Conservation (phyloP, 257 asterid species). For the Cynanchum wilfordii region DNA sequence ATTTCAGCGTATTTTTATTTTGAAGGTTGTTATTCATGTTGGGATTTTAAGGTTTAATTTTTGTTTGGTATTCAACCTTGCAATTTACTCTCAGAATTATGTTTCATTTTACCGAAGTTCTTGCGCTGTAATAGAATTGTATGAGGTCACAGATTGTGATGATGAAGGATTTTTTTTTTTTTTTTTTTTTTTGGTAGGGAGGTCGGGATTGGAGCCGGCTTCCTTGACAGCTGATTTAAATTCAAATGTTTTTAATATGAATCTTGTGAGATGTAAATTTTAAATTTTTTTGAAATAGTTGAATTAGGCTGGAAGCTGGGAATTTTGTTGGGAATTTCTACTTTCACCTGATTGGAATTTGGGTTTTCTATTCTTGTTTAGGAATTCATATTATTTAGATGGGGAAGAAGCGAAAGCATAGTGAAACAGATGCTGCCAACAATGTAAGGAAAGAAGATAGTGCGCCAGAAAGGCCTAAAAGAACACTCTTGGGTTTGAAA, state of each 20-base stretch:
- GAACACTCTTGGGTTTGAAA: slow-evolving; percentile 87
- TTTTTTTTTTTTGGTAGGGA: neutral
- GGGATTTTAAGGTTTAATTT: neutral
- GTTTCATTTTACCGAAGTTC: neutral
- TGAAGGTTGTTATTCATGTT: neutral
- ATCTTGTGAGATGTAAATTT: neutral
- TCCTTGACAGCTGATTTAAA: neutral
- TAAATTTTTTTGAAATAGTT: neutral
- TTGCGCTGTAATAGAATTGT: neutral
- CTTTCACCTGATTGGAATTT: neutral
- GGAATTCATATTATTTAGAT: slow-evolving; percentile 25
- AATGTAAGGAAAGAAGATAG: slow-evolving; percentile 40
- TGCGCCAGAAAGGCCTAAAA: slow-evolving; percentile 66
- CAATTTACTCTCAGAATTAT: neutral
- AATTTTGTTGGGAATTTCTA: neutral
- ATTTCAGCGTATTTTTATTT: neutral
- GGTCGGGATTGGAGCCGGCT: neutral
- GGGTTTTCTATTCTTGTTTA: neutral
- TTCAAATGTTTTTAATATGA: neutral
- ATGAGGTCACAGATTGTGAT: neutral
- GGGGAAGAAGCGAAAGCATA: slow-evolving; percentile 85
- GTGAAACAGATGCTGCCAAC: slow-evolving; percentile 36
- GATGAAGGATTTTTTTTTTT: too few relatives aligned
- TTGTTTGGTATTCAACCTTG: neutral
- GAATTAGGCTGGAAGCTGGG: neutral